Evolutionary conservation across 2,329 filamentous ascomycete species (phyloP).

Genomic region (Phyllosticta citrichinensis): DNA sequence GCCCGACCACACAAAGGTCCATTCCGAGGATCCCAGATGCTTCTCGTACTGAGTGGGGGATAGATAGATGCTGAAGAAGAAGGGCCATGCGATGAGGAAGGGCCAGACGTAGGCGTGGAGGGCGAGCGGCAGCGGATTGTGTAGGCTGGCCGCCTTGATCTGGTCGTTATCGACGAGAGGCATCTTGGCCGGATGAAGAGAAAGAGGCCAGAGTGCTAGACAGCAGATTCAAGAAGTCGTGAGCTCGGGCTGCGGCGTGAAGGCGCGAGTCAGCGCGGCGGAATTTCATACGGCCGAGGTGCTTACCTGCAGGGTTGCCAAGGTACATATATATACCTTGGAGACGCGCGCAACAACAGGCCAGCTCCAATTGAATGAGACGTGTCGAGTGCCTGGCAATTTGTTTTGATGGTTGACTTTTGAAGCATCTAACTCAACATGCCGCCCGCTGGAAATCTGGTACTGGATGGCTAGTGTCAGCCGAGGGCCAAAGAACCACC

Average conservation of each 20-base stretch:
- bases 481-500: too few species aligned
- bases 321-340: neutral
- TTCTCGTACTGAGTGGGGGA: conserved; percentile 75
- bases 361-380: too few species aligned
- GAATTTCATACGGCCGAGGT: conserved; percentile 7
- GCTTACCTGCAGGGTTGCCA: neutral
- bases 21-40: conserved; percentile 88
- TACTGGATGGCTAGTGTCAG: too few species aligned
- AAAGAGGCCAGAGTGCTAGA: conserved; percentile 1
- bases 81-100: conserved; percentile 82
- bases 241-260: neutral
- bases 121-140: conserved; percentile 72
- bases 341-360: neutral
- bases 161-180: conserved; percentile 85
- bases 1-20: conserved; percentile 93
- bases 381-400: too few species aligned
- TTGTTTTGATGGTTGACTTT: too few species aligned
- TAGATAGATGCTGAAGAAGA: conserved; percentile 82
- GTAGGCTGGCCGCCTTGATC: conserved; percentile 77
- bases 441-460: too few species aligned
- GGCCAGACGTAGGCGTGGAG: conserved; percentile 90
- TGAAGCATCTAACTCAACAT: too few species aligned
- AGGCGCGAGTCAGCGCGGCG: neutral
- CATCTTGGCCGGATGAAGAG: conserved; percentile 18
- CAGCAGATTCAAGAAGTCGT: neutral